Evolutionary conservation across 2,329 filamentous ascomycete genomes (phyloP), one percentile per base, ranked within the genome.

Genomic region (Leptographium procerum): DNA sequence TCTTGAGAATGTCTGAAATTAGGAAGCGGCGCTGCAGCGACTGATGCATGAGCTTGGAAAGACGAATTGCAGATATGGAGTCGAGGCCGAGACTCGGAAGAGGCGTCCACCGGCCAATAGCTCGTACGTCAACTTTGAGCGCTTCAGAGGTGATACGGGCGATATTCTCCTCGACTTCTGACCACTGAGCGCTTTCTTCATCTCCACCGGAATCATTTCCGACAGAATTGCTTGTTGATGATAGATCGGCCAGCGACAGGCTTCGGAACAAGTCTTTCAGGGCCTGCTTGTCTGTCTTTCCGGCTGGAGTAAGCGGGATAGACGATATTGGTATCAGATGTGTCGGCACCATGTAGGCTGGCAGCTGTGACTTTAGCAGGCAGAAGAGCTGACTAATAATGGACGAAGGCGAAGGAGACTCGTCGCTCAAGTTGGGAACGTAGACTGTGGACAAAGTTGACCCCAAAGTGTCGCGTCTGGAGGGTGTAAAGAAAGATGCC

Each of bases 51-150:
- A 69, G 66, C 57, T 77, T 82, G 0, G 87, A 81, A 10, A 95
- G 71, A 0, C 80, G 73, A 62, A 96, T 95, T 0, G 88, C 89
- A 9, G 86, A 87, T 29, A 96, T 83, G 0, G 91, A 95, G 67
- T 96, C 90, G 7, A 96, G 69, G 0, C 91, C 91, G 3, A 95
- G 70, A n/a, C 79, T 82, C 58, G 87, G 84, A 61, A 96, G 87
- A 0, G 90, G 89, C 0, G 84, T 86, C 72, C 84, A 85, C 34
- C 81, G 80, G 11, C 71, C 73, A 43, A 95, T 75, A 0, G 75
- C 70, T 1, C 68, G 64, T 4, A 66, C 59, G 0, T 79, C 66
- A 1, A 82, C 66, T 0, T 71, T 67, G 1, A 86, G 74, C 0
- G 78, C 71, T 6, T 75, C 64, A 0, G 80, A 73, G 8, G 95